These are phyloP conservation scores for Ephemerocybe angulata DNA, from an alignment of 768 basidiomycete species.

Conservation along the genomic window DNA sequence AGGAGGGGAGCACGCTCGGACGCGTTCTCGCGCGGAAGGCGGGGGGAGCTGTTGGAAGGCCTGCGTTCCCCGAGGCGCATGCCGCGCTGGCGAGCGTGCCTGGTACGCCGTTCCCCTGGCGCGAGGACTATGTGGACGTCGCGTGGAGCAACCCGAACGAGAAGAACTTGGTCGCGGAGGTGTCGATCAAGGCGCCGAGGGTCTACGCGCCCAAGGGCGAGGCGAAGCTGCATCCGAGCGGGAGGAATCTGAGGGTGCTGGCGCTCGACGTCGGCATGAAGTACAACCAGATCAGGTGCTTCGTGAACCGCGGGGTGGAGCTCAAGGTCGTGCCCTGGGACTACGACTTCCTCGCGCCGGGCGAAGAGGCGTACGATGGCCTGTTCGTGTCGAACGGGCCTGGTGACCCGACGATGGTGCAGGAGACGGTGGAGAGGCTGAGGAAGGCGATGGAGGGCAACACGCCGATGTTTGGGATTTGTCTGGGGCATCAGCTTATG, in stretches of 20 bases:
- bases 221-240: slow-evolving; percentile 68
- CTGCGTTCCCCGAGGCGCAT: slow-evolving; percentile 20
- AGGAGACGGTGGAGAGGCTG: slow-evolving; percentile 66
- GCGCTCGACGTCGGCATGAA: slow-evolving; percentile 99
- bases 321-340: slow-evolving; percentile 98
- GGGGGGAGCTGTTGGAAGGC: slow-evolving; percentile 40
- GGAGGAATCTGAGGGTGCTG: slow-evolving; percentile 77
- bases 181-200: slow-evolving; percentile 69
- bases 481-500: slow-evolving; percentile 95
- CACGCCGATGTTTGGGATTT: slow-evolving; percentile 95
- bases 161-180: slow-evolving; percentile 85
- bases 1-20: slow-evolving; percentile 91
- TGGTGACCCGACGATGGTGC: slow-evolving; percentile 88
- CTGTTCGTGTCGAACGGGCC: slow-evolving; percentile 98
- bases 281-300: slow-evolving; percentile 98
- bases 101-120: slow-evolving; percentile 58
- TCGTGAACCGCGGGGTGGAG: slow-evolving; percentile 86
- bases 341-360: slow-evolving; percentile 74
- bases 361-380: slow-evolving; percentile 84
- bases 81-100: slow-evolving; percentile 48
- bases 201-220: slow-evolving; percentile 59
- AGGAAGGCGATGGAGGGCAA: slow-evolving; percentile 65
- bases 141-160: slow-evolving; percentile 87
- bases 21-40: slow-evolving; percentile 67
- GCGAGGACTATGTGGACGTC: slow-evolving; percentile 77